Evolutionary conservation across 139 green algal species (phyloP), one percentile per base, ranked within the genome.

Genomic region (Auxenochlorella pyrenoidosa): DNA sequence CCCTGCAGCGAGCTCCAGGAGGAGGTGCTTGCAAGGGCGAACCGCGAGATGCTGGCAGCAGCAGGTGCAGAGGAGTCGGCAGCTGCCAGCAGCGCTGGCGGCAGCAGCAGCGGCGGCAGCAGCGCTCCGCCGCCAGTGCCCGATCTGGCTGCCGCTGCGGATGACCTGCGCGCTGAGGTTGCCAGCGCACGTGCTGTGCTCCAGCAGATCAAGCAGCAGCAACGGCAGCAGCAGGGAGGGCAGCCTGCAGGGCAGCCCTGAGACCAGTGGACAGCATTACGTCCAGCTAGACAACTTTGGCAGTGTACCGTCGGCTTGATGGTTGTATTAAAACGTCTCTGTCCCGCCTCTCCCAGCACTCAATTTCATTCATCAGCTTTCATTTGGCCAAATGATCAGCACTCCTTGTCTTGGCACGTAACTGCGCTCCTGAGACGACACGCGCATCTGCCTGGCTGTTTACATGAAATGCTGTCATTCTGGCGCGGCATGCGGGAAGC

Each of bases 111-210:
- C 15, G 16, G 70, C n/a, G 58, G 71, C 34, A 41, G 58, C 66
- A 82, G 83, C 66, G n/a, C 80, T 16, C 22, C 54, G 8, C 24
- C 58, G 22, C 43, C 63, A 38, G 40, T 54, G 13, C 78, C 58
- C 15, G 87, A 89, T 38, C 54, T 92, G 73, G 58, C 87, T 36
- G 91, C 89, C 24, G 32, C 60, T 66, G 88, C 92, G 36, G 91
- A 94, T 83, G 83, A 93, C 43, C 63, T 94, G 21, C 72, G 91
- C 30, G 91, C 91, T 38, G 91, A 94, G 54, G 65, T 94, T 16
- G 91, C 91, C 24, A 75, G 81, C 16, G 60, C 91, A 16, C 68
- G 90, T 5, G 83, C 88, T n/a, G 60, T 84, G 58, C 32, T 94
- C 51, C 88, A 93, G 77, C 54, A 81, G 63, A 59, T 90, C 47